These are phyloP conservation scores for Coemansia sp. DNA, from an alignment of 192 early-diverging fungal genomes.

Conservation along the genomic window DNA sequence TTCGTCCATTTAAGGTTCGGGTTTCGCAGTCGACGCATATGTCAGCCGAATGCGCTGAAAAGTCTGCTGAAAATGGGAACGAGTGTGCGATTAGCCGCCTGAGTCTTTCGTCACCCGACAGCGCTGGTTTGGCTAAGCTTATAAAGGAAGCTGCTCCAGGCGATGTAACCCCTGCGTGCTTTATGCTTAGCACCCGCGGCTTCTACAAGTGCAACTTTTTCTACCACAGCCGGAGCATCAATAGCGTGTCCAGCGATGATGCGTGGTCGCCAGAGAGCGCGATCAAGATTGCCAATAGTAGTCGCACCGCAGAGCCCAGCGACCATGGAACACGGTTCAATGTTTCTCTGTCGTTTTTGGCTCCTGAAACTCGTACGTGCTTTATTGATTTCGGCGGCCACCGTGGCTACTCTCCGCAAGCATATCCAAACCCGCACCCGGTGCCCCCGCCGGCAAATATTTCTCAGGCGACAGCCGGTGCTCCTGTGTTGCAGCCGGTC, in stretches of 20 bases:
- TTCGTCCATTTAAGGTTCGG: slow-evolving; percentile 33
- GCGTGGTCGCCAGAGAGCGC: slow-evolving; percentile 33
- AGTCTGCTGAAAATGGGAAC: neutral
- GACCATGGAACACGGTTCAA: slow-evolving; percentile 32
- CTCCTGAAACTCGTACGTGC: slow-evolving; percentile 48
- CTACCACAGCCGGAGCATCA: neutral
- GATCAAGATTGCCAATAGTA: slow-evolving; percentile 31
- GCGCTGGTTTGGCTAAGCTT: slow-evolving; percentile 28
- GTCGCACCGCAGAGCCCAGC: slow-evolving; percentile 6
- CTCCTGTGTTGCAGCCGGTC: slow-evolving; percentile 2
- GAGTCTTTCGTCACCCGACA: slow-evolving; percentile 40
- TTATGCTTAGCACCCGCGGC: slow-evolving; percentile 29
- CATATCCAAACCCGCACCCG: slow-evolving; percentile 47
- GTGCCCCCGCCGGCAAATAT: slow-evolving; percentile 13
- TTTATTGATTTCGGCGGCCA: slow-evolving; percentile 48
- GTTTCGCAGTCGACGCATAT: slow-evolving; percentile 32
- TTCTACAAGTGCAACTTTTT: slow-evolving; percentile 35
- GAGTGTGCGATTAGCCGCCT: slow-evolving; percentile 23
- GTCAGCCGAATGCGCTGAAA: slow-evolving; percentile 12
- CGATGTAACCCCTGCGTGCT: slow-evolving; percentile 15
- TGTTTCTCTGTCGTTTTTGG: slow-evolving; percentile 27
- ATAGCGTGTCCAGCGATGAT: neutral
- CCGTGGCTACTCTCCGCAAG: slow-evolving; percentile 35
- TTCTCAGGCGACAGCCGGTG: neutral
- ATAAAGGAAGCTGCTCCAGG: slow-evolving; percentile 12